Conservation (phyloP, 805 yeast genomes). For the Ogataea ganodermae region DNA sequence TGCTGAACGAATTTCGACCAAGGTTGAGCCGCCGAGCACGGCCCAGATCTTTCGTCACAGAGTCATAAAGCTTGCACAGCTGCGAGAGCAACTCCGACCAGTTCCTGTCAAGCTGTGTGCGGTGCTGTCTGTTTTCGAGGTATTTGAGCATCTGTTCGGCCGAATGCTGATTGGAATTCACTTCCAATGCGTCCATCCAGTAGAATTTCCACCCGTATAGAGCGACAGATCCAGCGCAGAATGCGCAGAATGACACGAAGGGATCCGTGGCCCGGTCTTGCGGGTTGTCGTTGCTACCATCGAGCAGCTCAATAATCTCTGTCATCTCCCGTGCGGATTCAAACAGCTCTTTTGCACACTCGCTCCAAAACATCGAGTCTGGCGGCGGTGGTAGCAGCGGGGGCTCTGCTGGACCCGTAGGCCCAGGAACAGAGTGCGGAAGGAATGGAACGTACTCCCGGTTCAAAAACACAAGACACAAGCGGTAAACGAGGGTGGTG, state of each 20-base stretch:
- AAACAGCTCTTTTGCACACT: background rate
- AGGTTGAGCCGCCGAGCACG: conserved; percentile 10
- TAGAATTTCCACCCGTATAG: conserved; percentile 12
- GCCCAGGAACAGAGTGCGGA: conserved; percentile 12
- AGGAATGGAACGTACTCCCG: conserved; percentile 16
- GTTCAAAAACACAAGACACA: conserved; percentile 9
- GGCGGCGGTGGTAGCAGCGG: conserved; percentile 15
- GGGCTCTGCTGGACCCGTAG: conserved; percentile 12
- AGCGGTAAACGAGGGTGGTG: conserved; percentile 5
- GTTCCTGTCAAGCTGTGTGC: conserved; percentile 6
- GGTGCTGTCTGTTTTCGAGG: conserved; percentile 1
- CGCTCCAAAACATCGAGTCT: conserved; percentile 2
- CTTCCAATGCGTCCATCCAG: conserved; percentile 12
- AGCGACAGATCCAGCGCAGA: conserved; percentile 8
- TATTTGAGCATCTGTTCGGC: conserved; percentile 5
- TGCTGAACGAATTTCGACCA: conserved; percentile 8
- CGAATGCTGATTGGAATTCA: background rate
- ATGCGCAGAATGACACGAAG: conserved; percentile 11
- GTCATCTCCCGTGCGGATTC: conserved; percentile 12
- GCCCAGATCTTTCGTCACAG: conserved; percentile 7
- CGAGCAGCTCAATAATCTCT: conserved; percentile 1
- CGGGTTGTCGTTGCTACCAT: conserved; percentile 3
- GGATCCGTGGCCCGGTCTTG: conserved; percentile 6
- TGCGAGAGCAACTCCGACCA: conserved; percentile 8
- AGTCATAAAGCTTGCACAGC: conserved; percentile 9